phyloP scores from a whole-genome alignment of 345 rosid genomes.

The Brassica carinata region DNA sequence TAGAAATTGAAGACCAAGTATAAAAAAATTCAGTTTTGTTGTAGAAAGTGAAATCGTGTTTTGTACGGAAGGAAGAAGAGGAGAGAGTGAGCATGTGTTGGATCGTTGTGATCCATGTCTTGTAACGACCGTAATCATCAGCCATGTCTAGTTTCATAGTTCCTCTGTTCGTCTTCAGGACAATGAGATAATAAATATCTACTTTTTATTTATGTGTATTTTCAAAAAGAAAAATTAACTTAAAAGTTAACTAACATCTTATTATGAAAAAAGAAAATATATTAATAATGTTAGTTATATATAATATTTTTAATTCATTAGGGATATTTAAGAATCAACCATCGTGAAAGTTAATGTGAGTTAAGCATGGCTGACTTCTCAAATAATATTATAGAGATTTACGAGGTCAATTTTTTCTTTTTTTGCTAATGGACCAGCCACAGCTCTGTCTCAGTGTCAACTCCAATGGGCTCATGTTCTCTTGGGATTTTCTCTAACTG shows the following conservation, averaged over 20 bases:
- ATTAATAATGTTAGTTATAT: too few relatives aligned
- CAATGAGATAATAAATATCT: constrained; percentile 48
- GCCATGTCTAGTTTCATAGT: constrained; percentile 79
- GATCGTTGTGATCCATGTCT: constrained; percentile 71
- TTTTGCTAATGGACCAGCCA: too few relatives aligned
- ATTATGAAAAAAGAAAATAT: too few relatives aligned
- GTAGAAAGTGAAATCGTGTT: constrained; percentile 53
- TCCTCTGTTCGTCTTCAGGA: constrained; percentile 63
- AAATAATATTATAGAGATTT: too few relatives aligned
- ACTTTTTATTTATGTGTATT: too few relatives aligned
- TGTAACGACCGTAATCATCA: constrained; percentile 67
- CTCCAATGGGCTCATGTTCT: background rate
- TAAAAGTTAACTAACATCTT: too few relatives aligned
- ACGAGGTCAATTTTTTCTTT: too few relatives aligned
- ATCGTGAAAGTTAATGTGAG: too few relatives aligned
- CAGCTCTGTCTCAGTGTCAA: background rate
- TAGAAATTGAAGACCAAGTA: constrained; percentile 6
- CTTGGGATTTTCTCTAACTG: background rate
- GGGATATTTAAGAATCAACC: too few relatives aligned
- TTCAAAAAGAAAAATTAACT: too few relatives aligned
- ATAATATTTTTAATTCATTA: too few relatives aligned
- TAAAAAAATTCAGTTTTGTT: constrained; percentile 33
- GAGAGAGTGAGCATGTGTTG: constrained; percentile 72
- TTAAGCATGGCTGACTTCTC: too few relatives aligned
- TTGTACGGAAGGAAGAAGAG: constrained; percentile 49